Evolutionary conservation across 1,139 yeast species (phyloP).

Genomic region (Hemisphaericaspora xylanilytica): DNA sequence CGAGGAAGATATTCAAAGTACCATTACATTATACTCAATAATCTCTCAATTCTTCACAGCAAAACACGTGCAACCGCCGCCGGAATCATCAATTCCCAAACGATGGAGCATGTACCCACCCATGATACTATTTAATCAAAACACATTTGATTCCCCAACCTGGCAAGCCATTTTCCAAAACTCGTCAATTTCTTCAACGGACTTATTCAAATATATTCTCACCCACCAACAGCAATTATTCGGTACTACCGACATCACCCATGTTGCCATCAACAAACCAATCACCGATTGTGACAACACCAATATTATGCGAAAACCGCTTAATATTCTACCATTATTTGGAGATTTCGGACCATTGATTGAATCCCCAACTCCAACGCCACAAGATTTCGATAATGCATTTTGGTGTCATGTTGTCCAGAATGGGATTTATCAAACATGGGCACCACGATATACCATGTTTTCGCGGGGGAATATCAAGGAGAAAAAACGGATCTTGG

Average conservation of each 20-base stretch:
- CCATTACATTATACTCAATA: constrained; percentile 5
- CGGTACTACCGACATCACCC: constrained; percentile 36
- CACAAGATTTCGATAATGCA: constrained; percentile 45
- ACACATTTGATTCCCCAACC: constrained; percentile 34
- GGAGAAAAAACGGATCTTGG: constrained; percentile 68
- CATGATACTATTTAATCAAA: constrained; percentile 52
- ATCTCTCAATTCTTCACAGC: constrained; percentile 6
- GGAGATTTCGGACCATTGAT: constrained; percentile 61
- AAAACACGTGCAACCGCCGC: not conserved
- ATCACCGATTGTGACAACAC: constrained; percentile 49
- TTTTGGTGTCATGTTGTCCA: constrained; percentile 75
- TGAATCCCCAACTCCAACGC: constrained; percentile 37
- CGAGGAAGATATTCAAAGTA: not conserved
- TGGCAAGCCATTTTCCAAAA: constrained; percentile 28
- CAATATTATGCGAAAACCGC: constrained; percentile 57
- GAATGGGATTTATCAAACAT: constrained; percentile 72
- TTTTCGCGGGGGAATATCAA: constrained; percentile 86
- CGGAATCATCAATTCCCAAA: constrained; percentile 33
- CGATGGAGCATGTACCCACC: constrained; percentile 70
- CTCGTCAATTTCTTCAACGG: constrained; percentile 9
- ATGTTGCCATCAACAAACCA: constrained; percentile 71
- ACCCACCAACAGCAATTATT: constrained; percentile 11
- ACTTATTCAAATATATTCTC: constrained; percentile 26
- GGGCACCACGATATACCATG: constrained; percentile 89
- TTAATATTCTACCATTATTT: constrained; percentile 52